A percentile compares a stretch with the other conserved stretches of the same genome.
Evolutionary conservation across 2,329 filamentous ascomycete genomes (phyloP).

Genomic region (Mycosphaerelloides madeirae): DNA sequence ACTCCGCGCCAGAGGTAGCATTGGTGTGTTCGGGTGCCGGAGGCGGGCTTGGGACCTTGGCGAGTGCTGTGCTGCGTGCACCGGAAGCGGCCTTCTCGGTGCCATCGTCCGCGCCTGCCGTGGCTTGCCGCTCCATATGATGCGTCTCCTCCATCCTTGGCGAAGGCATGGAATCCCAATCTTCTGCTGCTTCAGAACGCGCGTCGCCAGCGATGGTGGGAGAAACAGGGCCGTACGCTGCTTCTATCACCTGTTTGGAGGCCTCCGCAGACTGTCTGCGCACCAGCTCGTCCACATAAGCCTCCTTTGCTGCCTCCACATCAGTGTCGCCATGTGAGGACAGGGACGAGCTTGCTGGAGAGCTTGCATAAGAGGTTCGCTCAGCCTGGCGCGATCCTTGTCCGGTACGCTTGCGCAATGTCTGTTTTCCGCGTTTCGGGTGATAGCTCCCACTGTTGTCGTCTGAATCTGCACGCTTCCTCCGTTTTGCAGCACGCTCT

Average conservation of each 20-base stretch:
- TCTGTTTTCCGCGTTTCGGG: conserved; percentile 1
- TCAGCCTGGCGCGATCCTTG: not conserved
- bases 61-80: not conserved
- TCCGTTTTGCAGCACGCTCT: conserved; percentile 8
- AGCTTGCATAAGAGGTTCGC: not conserved
- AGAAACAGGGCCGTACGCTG: conserved; percentile 7
- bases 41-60: conserved; percentile 4
- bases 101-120: not conserved
- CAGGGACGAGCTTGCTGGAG: conserved; percentile 3
- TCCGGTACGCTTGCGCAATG: not conserved
- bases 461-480: conserved; percentile 1
- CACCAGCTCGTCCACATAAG: conserved; percentile 12
- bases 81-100: not conserved
- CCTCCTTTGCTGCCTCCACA: conserved; percentile 9
- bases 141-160: not conserved
- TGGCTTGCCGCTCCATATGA: not conserved
- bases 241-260: conserved; percentile 7
- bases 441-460: conserved; percentile 6
- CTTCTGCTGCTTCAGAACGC: not conserved
- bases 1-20: no score
- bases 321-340: conserved; percentile 7
- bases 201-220: conserved; percentile 5
- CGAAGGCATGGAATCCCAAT: conserved; percentile 6
- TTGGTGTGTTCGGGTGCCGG: not conserved
- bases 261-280: conserved; percentile 7